These are phyloP conservation scores for Saturnispora halmiae DNA, from an alignment of 805 yeast genomes.

Conservation along the genomic window DNA sequence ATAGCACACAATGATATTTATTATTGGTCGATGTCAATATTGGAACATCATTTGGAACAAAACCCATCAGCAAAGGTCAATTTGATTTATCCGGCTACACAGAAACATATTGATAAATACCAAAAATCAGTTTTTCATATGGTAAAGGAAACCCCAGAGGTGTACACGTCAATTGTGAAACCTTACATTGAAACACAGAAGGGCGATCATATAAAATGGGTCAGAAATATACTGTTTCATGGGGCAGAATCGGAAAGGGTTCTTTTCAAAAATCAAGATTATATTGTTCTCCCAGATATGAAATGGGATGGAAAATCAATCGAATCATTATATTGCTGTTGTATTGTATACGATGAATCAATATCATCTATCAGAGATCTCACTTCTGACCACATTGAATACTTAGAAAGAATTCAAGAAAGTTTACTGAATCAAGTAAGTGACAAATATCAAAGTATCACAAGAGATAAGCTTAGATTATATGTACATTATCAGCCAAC, in stretches of 20 bases:
- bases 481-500: constrained; percentile 94
- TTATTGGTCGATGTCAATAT: constrained; percentile 55
- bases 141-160: constrained; percentile 72
- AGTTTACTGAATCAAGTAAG: constrained; percentile 43
- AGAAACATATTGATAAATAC: constrained; percentile 71
- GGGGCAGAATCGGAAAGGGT: constrained; percentile 82
- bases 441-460: constrained; percentile 35
- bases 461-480: constrained; percentile 52
- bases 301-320: constrained; percentile 81
- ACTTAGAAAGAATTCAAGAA: constrained; percentile 40
- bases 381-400: constrained; percentile 45
- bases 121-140: constrained; percentile 50
- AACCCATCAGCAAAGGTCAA: constrained; percentile 63
- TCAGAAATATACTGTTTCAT: constrained; percentile 65
- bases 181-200: constrained; percentile 74
- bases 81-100: constrained; percentile 83
- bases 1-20: constrained; percentile 76
- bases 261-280: constrained; percentile 58
- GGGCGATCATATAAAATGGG: constrained; percentile 83
- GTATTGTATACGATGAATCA: constrained; percentile 61
- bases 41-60: constrained; percentile 37
- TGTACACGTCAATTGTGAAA: constrained; percentile 49
- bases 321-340: constrained; percentile 67
- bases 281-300: constrained; percentile 85
- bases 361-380: constrained; percentile 72